Conservation (phyloP, 2,329 filamentous ascomycete species). For the Ramularia endophylla region DNA sequence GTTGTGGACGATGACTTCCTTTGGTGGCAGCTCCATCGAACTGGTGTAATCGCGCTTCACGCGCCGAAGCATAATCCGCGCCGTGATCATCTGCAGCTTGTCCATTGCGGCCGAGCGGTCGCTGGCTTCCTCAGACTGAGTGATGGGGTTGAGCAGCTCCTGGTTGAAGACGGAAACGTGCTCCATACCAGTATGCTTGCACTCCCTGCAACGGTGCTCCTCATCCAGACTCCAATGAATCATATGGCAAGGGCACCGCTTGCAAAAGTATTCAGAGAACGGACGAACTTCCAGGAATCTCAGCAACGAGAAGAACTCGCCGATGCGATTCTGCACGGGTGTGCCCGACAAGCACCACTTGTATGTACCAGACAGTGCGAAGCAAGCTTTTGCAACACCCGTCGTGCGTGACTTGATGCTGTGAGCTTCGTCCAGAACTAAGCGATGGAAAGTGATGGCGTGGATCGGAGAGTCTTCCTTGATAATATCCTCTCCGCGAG, state of each 20-base stretch:
- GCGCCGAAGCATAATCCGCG: slow-evolving; percentile 90
- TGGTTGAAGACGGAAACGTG: slow-evolving; percentile 87
- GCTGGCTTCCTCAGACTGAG: slow-evolving; percentile 39
- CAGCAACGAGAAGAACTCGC: slow-evolving; percentile 48
- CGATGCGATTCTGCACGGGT: slow-evolving; percentile 65
- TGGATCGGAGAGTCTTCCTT: slow-evolving; percentile 76
- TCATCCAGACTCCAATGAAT: slow-evolving; percentile 78
- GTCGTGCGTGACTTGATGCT: slow-evolving; percentile 88
- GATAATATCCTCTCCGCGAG: slow-evolving; percentile 69
- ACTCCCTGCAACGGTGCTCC: slow-evolving; percentile 63
- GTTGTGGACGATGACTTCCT: slow-evolving; percentile 84
- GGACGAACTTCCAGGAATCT: slow-evolving; percentile 85
- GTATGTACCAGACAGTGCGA: slow-evolving; percentile 78
- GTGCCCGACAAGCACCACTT: slow-evolving; percentile 97
- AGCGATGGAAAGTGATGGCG: slow-evolving; percentile 76
- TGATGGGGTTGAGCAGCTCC: slow-evolving; percentile 78
- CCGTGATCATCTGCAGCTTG: slow-evolving; percentile 83
- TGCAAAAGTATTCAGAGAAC: slow-evolving; percentile 93
- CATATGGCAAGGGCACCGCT: slow-evolving; percentile 71
- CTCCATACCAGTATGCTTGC: slow-evolving; percentile 59
- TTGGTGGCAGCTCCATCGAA: slow-evolving; percentile 93
- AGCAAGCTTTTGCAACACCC: slow-evolving; percentile 90
- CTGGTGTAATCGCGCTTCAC: slow-evolving; percentile 91
- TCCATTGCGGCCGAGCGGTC: slow-evolving; percentile 64
- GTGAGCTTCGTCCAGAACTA: slow-evolving; percentile 93